Evolutionary conservation across 1,284 basidiomycete species (phyloP), one percentile per base, ranked within the genome.

Genomic region (Ustilago cynodontis): DNA sequence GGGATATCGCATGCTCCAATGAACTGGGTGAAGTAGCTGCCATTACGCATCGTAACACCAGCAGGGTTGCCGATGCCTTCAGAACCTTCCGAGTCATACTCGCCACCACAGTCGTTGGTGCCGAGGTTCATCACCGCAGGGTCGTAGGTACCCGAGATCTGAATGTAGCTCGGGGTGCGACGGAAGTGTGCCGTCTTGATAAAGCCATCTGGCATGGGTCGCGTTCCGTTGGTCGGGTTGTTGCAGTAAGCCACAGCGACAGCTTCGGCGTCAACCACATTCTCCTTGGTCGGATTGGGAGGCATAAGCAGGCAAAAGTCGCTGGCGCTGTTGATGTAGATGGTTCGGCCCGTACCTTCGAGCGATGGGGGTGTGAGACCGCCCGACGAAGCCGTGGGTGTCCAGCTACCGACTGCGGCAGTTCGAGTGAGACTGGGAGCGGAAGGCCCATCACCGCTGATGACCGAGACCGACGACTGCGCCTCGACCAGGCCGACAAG

Each of bases 231-330:
- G 49, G 54, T 58, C 0, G 82, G 80, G 49, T 81, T 71, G 45
- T 65, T 77, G 67, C 82, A 84, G 73, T 84, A 84, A 11, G 80
- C 66, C 13, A 83, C 82, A 1, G 82, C 82, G 31, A 70, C 49
- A 5, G 82, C 80, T 54, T 83, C 82, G 14, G 82, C 82, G 20
- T 82, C 82, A 2, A 84, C 82, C 26, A 84, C 41, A 55, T 83
- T 82, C 61, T 83, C 37, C 39, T 52, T 79, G 52, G 65, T 71
- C 58, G 82, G 80, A 39, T 84, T 72, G 14, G 82, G 82, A 1
- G 82, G 82, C 78, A 81, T 81, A 28, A 83, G 65, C 29, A 83
- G 56, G 62, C 82, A 84, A 35, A 82, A 82, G 62, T 81, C 80
- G 47, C 59, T 76, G 24, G 78, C 78, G 6, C 67, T 73, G 64